These are phyloP conservation scores for Echeveria elegans DNA, from an alignment of 164 flowering plant genomes.

Conservation along the genomic window DNA sequence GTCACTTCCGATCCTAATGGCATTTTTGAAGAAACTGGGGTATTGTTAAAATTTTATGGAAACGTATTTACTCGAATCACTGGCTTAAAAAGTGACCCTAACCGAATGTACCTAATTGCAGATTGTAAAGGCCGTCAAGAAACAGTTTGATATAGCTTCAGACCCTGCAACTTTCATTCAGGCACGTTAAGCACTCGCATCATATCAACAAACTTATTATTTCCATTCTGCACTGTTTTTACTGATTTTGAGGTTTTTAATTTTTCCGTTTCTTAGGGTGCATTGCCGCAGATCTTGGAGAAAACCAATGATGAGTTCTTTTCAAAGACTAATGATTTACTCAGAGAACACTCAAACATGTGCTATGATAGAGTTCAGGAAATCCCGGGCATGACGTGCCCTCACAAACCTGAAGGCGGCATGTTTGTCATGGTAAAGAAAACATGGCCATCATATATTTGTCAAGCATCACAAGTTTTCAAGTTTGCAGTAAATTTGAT, in stretches of 20 bases:
- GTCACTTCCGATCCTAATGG: constrained; percentile 36
- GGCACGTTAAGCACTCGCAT: constrained; percentile 20
- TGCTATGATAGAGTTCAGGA: constrained; percentile 22
- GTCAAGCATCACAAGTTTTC: background rate
- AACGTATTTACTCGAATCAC: background rate
- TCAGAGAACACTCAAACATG: constrained; percentile 22
- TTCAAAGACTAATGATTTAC: constrained; percentile 14
- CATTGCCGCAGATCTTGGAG: constrained; percentile 35
- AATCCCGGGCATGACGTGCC: constrained; percentile 40
- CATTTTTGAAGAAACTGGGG: constrained; percentile 29
- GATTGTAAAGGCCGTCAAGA: constrained; percentile 22
- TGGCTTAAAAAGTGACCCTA: background rate
- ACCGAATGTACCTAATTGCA: constrained; percentile 9
- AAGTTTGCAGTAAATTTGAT: background rate
- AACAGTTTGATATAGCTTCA: constrained; percentile 11
- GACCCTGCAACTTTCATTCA: constrained; percentile 30
- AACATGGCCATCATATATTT: background rate
- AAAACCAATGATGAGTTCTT: constrained; percentile 25
- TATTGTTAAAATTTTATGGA: background rate
- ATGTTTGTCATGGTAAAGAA: constrained; percentile 37
- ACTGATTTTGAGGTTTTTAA: too few relatives aligned
- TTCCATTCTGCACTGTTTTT: background rate
- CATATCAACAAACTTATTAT: background rate
- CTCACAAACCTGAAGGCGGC: constrained; percentile 40
- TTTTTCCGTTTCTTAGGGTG: constrained; percentile 22